A percentile compares a stretch with the other conserved stretches of the same genome.
These are phyloP conservation scores for Kodamaea kakaduensis DNA, from an alignment of 805 yeast species.

Conservation along the genomic window DNA sequence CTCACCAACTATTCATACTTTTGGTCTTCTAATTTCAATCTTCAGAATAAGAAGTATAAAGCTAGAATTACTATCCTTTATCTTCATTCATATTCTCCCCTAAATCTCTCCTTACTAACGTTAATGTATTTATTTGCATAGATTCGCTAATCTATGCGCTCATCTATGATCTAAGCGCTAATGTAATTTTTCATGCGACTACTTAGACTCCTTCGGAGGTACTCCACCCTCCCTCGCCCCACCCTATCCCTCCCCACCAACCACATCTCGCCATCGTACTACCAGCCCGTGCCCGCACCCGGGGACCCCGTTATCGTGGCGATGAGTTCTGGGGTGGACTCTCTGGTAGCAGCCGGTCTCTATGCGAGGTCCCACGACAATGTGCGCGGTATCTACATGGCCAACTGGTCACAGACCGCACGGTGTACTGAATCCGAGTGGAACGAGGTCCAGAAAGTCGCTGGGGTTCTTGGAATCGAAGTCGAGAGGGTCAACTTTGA, in stretches of 20 bases:
- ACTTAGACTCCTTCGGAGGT: too few relatives aligned
- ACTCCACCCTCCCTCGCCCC: too few relatives aligned
- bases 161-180: too few relatives aligned
- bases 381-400: slow-evolving; percentile 86
- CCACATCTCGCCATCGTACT: slow-evolving; percentile 12
- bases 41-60: too few relatives aligned
- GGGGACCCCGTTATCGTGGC: slow-evolving; percentile 74
- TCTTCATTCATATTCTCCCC: too few relatives aligned
- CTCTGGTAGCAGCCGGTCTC: slow-evolving; percentile 79
- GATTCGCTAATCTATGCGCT: too few relatives aligned
- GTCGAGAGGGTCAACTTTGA: slow-evolving; percentile 81
- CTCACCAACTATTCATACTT: too few relatives aligned
- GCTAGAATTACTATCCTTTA: too few relatives aligned
- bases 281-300: slow-evolving; percentile 43
- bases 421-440: slow-evolving; percentile 84
- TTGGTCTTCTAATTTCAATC: too few relatives aligned
- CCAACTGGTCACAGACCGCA: slow-evolving; percentile 74
- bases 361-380: slow-evolving; percentile 52
- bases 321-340: slow-evolving; percentile 96
- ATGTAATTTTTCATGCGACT: too few relatives aligned
- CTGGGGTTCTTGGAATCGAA: slow-evolving; percentile 57
- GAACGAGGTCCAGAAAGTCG: slow-evolving; percentile 72
- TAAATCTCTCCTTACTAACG: too few relatives aligned
- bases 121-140: too few relatives aligned
- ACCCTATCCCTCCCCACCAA: slow-evolving; percentile 5